These are phyloP conservation scores for Podospora pseudoanserina DNA, from an alignment of 495 filamentous ascomycete genomes.

Conservation along the genomic window DNA sequence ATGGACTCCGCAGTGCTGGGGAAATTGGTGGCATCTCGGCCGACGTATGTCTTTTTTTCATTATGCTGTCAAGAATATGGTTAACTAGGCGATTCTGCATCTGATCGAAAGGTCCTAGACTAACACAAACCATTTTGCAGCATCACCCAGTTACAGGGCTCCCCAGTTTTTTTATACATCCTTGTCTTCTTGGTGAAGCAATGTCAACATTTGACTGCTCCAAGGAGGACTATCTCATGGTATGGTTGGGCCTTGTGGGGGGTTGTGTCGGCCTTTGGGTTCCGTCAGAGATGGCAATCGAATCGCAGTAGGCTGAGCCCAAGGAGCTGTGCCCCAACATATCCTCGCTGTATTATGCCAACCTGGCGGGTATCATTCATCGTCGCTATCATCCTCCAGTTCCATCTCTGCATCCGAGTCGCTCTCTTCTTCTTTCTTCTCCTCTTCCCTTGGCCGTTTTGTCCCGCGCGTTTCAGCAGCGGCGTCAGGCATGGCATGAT, in stretches of 20 bases:
- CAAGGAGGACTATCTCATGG: slow-evolving; percentile 65
- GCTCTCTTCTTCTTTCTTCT: slow-evolving; percentile 56
- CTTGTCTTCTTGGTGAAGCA: slow-evolving; percentile 78
- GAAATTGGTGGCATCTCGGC: slow-evolving; percentile 73
- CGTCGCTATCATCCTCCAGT: slow-evolving; percentile 68
- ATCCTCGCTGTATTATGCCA: background rate
- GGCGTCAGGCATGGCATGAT: slow-evolving; percentile 43
- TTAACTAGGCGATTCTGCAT: slow-evolving; percentile 46
- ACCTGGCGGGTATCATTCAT: slow-evolving; percentile 39
- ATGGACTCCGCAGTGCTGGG: slow-evolving; percentile 56
- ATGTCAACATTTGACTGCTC: slow-evolving; percentile 56
- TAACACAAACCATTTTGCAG: slow-evolving; percentile 51
- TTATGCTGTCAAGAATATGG: slow-evolving; percentile 28
- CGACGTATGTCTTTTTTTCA: slow-evolving; percentile 55
- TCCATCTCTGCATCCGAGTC: slow-evolving; percentile 72
- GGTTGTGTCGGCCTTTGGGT: slow-evolving; percentile 68
- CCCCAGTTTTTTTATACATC: slow-evolving; percentile 79
- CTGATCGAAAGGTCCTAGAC: slow-evolving; percentile 37
- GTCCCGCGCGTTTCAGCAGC: slow-evolving; percentile 46
- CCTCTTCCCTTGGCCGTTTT: slow-evolving; percentile 68
- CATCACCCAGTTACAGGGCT: slow-evolving; percentile 73
- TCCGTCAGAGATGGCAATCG: slow-evolving; percentile 53
- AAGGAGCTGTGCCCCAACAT: background rate
- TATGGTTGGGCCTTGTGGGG: slow-evolving; percentile 78
- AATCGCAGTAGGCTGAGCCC: slow-evolving; percentile 12